Evolutionary conservation across 176 grass and related monocot species (phyloP), one percentile per base, ranked within the genome.

Genomic region (Cymbopogon citratus): DNA sequence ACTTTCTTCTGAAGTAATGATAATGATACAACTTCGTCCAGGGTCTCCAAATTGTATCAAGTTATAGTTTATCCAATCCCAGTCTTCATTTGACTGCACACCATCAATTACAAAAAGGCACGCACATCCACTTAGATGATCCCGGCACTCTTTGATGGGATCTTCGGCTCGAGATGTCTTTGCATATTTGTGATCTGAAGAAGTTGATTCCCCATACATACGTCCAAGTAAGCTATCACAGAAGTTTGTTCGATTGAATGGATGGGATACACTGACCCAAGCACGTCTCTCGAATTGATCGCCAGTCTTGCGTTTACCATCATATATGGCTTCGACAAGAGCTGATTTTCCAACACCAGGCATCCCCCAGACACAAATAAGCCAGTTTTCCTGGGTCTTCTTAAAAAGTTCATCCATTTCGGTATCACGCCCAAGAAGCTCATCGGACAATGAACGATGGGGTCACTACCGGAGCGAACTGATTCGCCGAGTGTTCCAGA

Each of bases 231-330:
- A 26, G 9, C 23, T 26, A 0, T 0, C 24, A 11, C 24, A 12
- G 23, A 61, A 61, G 0, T 12, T 24, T 0, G 0, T 26, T 9
- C 4, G 8, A 12, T 4, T 26, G 57, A 12, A 61, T 1, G 23
- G 23, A 7, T 61, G 57, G n/a, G 9, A 12, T 24, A 26, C 9
- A 12, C 0, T 25, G 3, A 61, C 3, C 23, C 8, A 12, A 10
- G 2, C 23, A 4, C 11, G 24, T 24, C 10, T 25, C 3, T 26
- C 2, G 24, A 61, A 52, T 52, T 2, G 1, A 19, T 3, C 0
- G 2, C 1, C 7, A 0, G 23, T 4, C 7, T 0, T 61, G 3
- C 9, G 11, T 4, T 24, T 4, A 2, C 3, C 31, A 33, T 33
- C 31, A 33, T 33, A 33, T 33, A 33, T 33, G 31, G 31, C 31